A percentile compares a stretch with the other conserved stretches of the same genome.
Conservation (phyloP, 148 eudicot species). For the Cornus florida region DNA sequence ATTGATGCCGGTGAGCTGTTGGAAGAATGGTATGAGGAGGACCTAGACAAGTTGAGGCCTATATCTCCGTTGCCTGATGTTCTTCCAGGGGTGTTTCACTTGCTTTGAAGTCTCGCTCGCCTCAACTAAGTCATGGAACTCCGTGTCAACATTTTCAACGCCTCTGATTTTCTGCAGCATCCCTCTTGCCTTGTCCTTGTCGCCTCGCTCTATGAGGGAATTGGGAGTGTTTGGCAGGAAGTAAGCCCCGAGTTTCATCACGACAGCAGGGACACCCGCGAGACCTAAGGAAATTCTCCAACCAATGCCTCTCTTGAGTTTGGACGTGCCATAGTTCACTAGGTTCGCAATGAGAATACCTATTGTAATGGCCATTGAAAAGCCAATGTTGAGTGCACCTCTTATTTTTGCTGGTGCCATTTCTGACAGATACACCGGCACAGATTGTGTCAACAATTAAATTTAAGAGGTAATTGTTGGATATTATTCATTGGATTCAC, state of each 20-base stretch:
- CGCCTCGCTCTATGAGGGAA: constrained; percentile 32
- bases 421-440: constrained; percentile 37
- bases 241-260: constrained; percentile 25
- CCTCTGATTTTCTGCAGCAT: constrained; percentile 35
- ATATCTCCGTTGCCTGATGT: constrained; percentile 10
- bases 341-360: constrained; percentile 33
- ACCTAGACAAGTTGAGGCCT: constrained; percentile 35
- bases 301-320: constrained; percentile 17
- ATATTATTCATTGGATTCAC: too few relatives aligned
- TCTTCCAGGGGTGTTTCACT: constrained; percentile 32
- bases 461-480: too few relatives aligned
- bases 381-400: constrained; percentile 43
- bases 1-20: constrained; percentile 45
- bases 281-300: constrained; percentile 32
- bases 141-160: constrained; percentile 22
- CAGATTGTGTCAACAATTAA: constrained; percentile 25
- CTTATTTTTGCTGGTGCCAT: constrained; percentile 37
- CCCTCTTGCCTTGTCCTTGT: constrained; percentile 11
- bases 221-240: constrained; percentile 40
- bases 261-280: constrained; percentile 30
- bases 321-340: constrained; percentile 23
- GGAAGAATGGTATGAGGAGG: constrained; percentile 33
- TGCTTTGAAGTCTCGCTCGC: constrained; percentile 24
- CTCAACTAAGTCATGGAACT: constrained; percentile 31
- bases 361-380: constrained; percentile 32